Percentiles rank a stretch among this genome's conserved stretches.
phyloP scores from a whole-genome alignment of 2,329 filamentous ascomycete species.

The Chrysosphaeria jannelii region DNA sequence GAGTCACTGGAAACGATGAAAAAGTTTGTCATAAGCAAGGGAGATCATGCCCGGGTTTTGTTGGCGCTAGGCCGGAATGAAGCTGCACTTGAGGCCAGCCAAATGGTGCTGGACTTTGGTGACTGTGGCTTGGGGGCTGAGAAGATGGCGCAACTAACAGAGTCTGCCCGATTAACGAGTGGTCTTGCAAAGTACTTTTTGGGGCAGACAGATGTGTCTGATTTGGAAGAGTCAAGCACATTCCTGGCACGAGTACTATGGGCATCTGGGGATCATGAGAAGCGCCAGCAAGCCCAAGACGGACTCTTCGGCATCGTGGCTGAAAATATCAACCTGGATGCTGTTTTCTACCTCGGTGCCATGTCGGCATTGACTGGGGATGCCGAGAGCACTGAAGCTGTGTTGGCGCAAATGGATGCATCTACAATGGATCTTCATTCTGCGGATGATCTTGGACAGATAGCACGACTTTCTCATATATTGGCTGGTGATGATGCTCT shows the following conservation, averaged over 20 bases:
- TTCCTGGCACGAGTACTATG: conserved; percentile 79
- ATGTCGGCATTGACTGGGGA: conserved; percentile 63
- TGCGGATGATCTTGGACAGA: conserved; percentile 29
- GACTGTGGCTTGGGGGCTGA: conserved; percentile 36
- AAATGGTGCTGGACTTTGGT: conserved; percentile 51
- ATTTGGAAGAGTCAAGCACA: too few relatives aligned
- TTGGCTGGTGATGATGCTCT: conserved; percentile 32
- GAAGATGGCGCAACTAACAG: conserved; percentile 26
- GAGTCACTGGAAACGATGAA: conserved; percentile 48
- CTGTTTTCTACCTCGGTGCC: conserved; percentile 53
- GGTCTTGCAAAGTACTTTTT: conserved; percentile 57
- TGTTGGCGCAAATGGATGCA: conserved; percentile 15
- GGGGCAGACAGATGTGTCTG: conserved; percentile 47
- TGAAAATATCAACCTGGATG: conserved; percentile 36
- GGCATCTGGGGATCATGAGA: conserved; percentile 52
- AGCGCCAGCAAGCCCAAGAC: conserved; percentile 45
- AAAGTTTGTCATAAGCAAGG: conserved; percentile 53
- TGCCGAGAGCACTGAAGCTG: conserved; percentile 48
- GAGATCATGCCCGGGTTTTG: conserved; percentile 61
- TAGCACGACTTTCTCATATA: conserved; percentile 39
- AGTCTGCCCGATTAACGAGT: conserved; percentile 42
- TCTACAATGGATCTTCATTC: too few relatives aligned
- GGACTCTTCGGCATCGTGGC: conserved; percentile 60
- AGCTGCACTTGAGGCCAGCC: conserved; percentile 47
- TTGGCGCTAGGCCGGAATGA: conserved; percentile 36